Evolutionary conservation across 352 stramenopile genomes (phyloP), one percentile per base, ranked within the genome.

Genomic region (Phytophthora cactorum): DNA sequence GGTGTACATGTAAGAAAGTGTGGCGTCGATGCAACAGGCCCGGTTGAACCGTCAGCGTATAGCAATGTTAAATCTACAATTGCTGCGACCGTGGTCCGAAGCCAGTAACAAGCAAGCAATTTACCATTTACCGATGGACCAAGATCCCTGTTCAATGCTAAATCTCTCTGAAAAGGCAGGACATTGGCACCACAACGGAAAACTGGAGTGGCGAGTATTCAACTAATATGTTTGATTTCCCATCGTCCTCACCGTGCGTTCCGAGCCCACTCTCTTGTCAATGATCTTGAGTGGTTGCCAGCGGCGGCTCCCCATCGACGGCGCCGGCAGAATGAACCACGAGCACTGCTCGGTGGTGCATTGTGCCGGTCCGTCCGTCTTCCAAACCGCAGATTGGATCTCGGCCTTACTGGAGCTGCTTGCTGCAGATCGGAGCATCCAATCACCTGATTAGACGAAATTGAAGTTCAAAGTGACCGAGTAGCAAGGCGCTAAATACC

Each of bases 311-410:
- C 41, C 57, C 57, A 58, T 71, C 56, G 0, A 7, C 29, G 7
- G 7, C 7, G 29, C 29, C 29, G 11, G 34, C 34, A 8, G 36
- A n/a, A 29, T 52, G 57, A 44, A 27, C 4, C 41, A 47, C 46
- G 44, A 63, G 31, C 22, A 8, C 47, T 56, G 29, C 63, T 54
- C 41, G 22, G 22, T 22, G 22, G 22, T 22, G 32, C 14, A 61
- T 65, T 58, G 39, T 60, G 53, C 29, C 27, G 9, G 27, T 36
- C 5, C 17, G 32, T 47, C 51, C 36, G 10, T 43, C 36, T 54
- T 74, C 53, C 66, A 70, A 70, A 70, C 66, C 10, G 34, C 28
- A 61, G 66, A 74, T 74, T 70, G 66, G 54, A 67, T 63, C 55
- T 58, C 36, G 39, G 28, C 43, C 32, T 28, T 12, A 25, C 62